Evolutionary conservation across 2,329 filamentous ascomycete genomes (phyloP).

Genomic region (Metarhizium guizhouense): DNA sequence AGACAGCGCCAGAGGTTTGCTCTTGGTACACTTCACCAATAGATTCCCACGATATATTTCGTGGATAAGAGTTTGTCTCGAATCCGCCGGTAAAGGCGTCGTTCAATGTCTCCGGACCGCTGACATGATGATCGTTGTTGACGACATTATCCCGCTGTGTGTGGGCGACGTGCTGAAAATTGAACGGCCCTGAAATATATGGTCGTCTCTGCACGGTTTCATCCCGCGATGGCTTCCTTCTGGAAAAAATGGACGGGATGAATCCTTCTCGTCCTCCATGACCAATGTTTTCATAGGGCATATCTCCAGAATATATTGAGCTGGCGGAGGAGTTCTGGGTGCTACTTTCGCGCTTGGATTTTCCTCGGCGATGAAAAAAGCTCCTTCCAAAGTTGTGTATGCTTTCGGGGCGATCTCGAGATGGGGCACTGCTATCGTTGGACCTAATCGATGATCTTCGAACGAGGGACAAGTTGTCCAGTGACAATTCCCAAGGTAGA

Average conservation of each 20-base stretch:
- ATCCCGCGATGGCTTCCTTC: conserved; percentile 34
- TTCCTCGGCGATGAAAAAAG: conserved; percentile 46
- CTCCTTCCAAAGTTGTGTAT: conserved; percentile 50
- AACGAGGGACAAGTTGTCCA: conserved; percentile 40
- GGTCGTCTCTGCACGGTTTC: conserved; percentile 29
- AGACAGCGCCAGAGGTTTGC: not conserved
- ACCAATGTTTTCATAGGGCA: conserved; percentile 23
- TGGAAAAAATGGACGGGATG: conserved; percentile 41
- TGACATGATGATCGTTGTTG: conserved; percentile 16
- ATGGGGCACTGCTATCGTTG: conserved; percentile 40
- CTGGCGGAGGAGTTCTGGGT: conserved; percentile 37
- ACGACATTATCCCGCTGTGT: conserved; percentile 41
- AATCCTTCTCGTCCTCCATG: conserved; percentile 32
- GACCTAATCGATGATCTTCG: conserved; percentile 50
- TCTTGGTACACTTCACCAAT: not conserved
- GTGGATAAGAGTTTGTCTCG: not conserved
- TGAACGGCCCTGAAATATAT: conserved; percentile 55
- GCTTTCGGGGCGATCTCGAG: conserved; percentile 48
- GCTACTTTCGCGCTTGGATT: conserved; percentile 41
- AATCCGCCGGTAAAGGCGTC: not conserved
- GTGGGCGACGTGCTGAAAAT: conserved; percentile 58
- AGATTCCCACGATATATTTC: conserved; percentile 24
- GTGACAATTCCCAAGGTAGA: conserved; percentile 39
- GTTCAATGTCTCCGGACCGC: not conserved
- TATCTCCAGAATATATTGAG: conserved; percentile 40